These are phyloP conservation scores for Neurospora pannonica DNA, from an alignment of 495 filamentous ascomycete genomes.

Conservation along the genomic window DNA sequence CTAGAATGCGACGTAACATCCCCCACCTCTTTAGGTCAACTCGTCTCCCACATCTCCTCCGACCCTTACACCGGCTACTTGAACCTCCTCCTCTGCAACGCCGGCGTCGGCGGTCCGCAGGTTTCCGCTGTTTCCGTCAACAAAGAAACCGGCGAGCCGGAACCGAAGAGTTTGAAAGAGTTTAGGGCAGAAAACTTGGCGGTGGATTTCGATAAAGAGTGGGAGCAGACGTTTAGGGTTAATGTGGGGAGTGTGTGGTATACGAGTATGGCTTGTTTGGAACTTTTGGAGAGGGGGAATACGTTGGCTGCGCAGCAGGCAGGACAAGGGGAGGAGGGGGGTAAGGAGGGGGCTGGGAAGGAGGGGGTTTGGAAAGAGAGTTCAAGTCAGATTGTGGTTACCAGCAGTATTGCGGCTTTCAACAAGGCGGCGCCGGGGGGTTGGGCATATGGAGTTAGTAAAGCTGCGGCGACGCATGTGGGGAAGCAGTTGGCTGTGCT, in stretches of 20 bases:
- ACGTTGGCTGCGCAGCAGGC: constrained; percentile 41
- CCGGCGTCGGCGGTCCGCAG: constrained; percentile 50
- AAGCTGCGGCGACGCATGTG: constrained; percentile 54
- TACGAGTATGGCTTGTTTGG: constrained; percentile 53
- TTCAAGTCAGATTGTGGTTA: constrained; percentile 52
- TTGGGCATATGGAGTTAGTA: constrained; percentile 52
- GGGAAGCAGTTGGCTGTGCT: constrained; percentile 50
- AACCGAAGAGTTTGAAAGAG: neutral
- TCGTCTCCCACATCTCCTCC: constrained; percentile 37
- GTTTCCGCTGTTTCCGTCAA: constrained; percentile 7
- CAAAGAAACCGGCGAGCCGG: constrained; percentile 6
- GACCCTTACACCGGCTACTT: constrained; percentile 43
- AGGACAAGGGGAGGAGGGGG: neutral
- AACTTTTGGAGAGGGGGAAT: constrained; percentile 54
- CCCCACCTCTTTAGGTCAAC: constrained; percentile 39
- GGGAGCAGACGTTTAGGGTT: constrained; percentile 46
- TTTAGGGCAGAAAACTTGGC: neutral
- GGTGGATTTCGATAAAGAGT: constrained; percentile 37
- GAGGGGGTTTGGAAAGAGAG: neutral
- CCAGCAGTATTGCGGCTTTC: constrained; percentile 52
- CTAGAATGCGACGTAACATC: constrained; percentile 59
- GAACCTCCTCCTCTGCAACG: constrained; percentile 60
- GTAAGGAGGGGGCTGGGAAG: too few relatives aligned
- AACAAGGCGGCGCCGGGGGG: constrained; percentile 46
- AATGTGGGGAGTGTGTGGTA: constrained; percentile 55